Percentiles rank a stretch among this genome's conserved stretches.
These are phyloP conservation scores for Chrysanthemum makinoi DNA, from an alignment of 129 eudicot genomes.

Conservation along the genomic window DNA sequence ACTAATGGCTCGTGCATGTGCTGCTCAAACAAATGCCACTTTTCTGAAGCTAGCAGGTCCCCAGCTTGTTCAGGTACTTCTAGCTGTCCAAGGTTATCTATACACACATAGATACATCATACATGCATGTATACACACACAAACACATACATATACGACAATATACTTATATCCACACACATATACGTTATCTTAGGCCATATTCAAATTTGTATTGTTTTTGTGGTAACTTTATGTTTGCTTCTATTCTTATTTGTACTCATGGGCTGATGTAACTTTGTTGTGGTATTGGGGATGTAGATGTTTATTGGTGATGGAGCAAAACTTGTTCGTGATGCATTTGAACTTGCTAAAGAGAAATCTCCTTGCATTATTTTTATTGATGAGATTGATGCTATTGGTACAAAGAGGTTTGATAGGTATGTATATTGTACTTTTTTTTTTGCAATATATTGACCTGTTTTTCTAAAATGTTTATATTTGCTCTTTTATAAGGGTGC, in stretches of 20 bases:
- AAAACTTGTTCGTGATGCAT: slow-evolving; percentile 95
- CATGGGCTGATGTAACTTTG: not conserved
- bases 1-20: slow-evolving; percentile 97
- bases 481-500: too few species aligned
- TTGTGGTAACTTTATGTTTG: too few species aligned
- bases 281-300: slow-evolving; percentile 28
- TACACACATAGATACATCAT: too few species aligned
- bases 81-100: not conserved
- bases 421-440: slow-evolving; percentile 21
- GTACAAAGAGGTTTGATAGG: slow-evolving; percentile 97
- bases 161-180: too few species aligned
- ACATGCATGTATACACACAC: too few species aligned
- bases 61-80: slow-evolving; percentile 91
- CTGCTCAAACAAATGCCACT: slow-evolving; percentile 98
- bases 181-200: too few species aligned
- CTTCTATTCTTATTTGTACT: not conserved
- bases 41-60: slow-evolving; percentile 94
- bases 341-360: slow-evolving; percentile 86
- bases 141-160: too few species aligned
- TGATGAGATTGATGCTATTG: slow-evolving; percentile 98
- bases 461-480: too few species aligned
- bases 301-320: slow-evolving; percentile 99
- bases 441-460: not conserved
- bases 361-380: slow-evolving; percentile 95
- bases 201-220: too few species aligned